These are phyloP conservation scores for Fagus crenata DNA, from an alignment of 306 rosid genomes.

Conservation along the genomic window DNA sequence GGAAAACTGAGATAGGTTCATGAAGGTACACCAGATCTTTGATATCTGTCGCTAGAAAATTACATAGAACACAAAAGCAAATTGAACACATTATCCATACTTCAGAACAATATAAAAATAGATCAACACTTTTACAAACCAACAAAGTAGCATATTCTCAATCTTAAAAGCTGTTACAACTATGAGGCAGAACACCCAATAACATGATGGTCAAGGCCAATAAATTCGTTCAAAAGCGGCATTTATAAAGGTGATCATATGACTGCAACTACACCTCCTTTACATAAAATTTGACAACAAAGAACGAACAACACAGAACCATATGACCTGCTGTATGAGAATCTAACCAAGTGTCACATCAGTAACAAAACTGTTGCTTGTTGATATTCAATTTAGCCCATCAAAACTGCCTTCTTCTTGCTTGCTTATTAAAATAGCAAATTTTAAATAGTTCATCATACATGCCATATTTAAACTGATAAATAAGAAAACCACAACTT, in stretches of 20 bases:
- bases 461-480: constrained; percentile 16
- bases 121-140: not conserved
- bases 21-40: not conserved
- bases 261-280: not conserved
- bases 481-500: constrained; percentile 11
- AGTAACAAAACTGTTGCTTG: not conserved
- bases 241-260: not conserved
- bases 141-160: not conserved
- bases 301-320: not conserved
- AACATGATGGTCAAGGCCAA: not conserved
- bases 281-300: not conserved
- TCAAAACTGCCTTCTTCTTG: not conserved
- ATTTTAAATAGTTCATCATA: not conserved
- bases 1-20: not conserved
- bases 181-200: not conserved
- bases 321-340: not conserved
- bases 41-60: not conserved
- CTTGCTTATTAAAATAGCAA: no score
- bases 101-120: not conserved
- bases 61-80: not conserved
- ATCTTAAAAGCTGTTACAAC: not conserved
- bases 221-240: not conserved
- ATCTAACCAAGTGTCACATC: constrained; percentile 5
- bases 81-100: not conserved
- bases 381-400: not conserved